Conservation (phyloP, 495 filamentous ascomycete genomes). For the Ramalina peruviana region DNA sequence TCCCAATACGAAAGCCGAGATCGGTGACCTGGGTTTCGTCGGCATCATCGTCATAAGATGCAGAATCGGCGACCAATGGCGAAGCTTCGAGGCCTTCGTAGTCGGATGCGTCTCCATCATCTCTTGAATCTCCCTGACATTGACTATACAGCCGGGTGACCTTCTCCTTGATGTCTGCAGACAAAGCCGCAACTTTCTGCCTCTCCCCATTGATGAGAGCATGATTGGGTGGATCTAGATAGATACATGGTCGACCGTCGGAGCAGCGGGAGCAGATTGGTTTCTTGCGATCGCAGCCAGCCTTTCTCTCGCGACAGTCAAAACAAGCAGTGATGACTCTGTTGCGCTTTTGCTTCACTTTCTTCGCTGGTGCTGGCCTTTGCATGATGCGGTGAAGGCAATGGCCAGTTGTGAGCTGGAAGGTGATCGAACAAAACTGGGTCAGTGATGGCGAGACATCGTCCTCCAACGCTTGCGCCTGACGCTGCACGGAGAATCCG, state of each 20-base stretch:
- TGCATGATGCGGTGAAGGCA: background rate
- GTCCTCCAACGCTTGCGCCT: too few species aligned
- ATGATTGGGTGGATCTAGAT: conserved; percentile 1
- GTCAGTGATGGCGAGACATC: background rate
- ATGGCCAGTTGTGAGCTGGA: too few species aligned
- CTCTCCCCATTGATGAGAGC: conserved; percentile 1
- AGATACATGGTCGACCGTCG: background rate
- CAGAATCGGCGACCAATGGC: conserved; percentile 41
- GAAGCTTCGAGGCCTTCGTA: conserved; percentile 11
- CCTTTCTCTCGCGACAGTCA: conserved; percentile 64
- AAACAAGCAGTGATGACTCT: conserved; percentile 55
- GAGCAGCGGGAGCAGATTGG: conserved; percentile 1
- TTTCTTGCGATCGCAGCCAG: conserved; percentile 46
- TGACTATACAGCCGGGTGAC: conserved; percentile 3
- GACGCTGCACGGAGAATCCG: too few species aligned
- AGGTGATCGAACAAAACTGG: background rate
- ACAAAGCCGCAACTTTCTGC: background rate
- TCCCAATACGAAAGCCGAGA: conserved; percentile 54
- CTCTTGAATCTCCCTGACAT: background rate
- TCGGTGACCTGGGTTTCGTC: conserved; percentile 43
- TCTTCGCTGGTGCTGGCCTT: background rate
- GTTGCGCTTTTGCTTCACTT: conserved; percentile 28
- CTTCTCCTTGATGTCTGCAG: conserved; percentile 2
- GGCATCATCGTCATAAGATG: conserved; percentile 44
- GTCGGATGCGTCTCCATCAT: conserved; percentile 10